Conservation (phyloP, 2,329 filamentous ascomycete species). For the Epichloe brachyelytri region DNA sequence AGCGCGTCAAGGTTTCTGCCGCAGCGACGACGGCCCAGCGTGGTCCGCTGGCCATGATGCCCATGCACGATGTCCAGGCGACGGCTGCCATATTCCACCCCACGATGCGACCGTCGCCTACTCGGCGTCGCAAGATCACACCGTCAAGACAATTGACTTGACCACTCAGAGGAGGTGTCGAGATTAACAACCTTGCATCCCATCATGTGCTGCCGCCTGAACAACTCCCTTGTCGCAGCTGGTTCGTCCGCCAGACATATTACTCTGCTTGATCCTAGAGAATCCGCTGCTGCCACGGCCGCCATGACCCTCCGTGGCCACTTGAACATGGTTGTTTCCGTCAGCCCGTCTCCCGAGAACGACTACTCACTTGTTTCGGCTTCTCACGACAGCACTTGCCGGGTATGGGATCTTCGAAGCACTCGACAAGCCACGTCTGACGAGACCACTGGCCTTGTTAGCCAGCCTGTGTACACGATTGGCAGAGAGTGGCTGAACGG, state of each 20-base stretch:
- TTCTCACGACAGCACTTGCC: constrained; percentile 84
- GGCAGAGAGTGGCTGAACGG: constrained; percentile 58
- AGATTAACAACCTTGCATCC: constrained; percentile 74
- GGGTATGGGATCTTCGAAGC: constrained; percentile 84
- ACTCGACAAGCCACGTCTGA: constrained; percentile 45
- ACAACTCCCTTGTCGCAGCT: constrained; percentile 50
- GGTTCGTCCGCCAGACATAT: constrained; percentile 81
- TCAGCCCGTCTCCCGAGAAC: constrained; percentile 45
- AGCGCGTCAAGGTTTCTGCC: constrained; percentile 57
- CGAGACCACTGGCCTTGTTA: constrained; percentile 48
- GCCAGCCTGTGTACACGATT: constrained; percentile 65
- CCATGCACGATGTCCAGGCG: constrained; percentile 59
- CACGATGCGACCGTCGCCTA: constrained; percentile 81
- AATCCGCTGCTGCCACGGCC: constrained; percentile 59
- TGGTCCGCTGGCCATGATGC: constrained; percentile 63
- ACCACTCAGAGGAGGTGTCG: constrained; percentile 69
- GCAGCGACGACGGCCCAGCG: constrained; percentile 47
- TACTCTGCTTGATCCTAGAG: constrained; percentile 82
- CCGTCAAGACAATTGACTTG: constrained; percentile 80
- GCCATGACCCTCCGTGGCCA: constrained; percentile 90
- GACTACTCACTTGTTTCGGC: constrained; percentile 76
- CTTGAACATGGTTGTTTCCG: constrained; percentile 53
- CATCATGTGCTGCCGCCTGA: constrained; percentile 64
- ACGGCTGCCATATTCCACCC: constrained; percentile 74
- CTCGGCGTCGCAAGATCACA: constrained; percentile 83